Evolutionary conservation across 2,329 filamentous ascomycete genomes (phyloP).

Genomic region (Trichoderma lentiforme): DNA sequence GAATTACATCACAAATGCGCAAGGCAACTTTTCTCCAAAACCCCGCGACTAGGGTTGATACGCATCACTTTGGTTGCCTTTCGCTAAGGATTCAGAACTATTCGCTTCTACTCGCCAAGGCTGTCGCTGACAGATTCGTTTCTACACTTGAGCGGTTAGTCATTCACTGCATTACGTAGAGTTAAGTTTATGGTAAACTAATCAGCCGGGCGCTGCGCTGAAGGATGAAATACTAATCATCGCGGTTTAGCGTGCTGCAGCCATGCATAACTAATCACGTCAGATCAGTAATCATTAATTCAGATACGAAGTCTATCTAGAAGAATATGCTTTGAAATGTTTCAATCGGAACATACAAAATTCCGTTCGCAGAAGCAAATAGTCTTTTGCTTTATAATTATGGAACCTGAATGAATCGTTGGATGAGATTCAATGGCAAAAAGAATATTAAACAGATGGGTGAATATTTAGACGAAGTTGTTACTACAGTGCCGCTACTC

Average conservation of each 20-base stretch:
- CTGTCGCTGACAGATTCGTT: not conserved
- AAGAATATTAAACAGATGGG: not conserved
- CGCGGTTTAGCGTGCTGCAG: not conserved
- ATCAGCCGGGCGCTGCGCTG: not conserved
- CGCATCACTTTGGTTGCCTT: not conserved
- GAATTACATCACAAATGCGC: not conserved
- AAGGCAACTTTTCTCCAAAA: not conserved
- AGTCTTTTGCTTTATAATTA: not conserved
- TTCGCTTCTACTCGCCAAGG: not conserved
- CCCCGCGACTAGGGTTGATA: not conserved
- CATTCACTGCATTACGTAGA: not conserved
- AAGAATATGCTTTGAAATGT: not conserved
- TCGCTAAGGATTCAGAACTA: not conserved
- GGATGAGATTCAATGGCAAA: not conserved
- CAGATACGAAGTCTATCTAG: not conserved
- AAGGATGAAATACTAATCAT: not conserved
- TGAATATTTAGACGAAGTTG: not conserved
- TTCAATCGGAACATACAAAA: not conserved
- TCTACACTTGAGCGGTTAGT: not conserved
- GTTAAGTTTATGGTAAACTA: not conserved
- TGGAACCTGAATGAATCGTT: not conserved
- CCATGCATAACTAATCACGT: not conserved
- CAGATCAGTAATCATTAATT: not conserved
- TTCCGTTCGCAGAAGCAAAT: not conserved
- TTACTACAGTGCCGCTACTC: not conserved